phyloP scores from a whole-genome alignment of 2,329 filamentous ascomycete genomes.

The Venturia carpophila region DNA sequence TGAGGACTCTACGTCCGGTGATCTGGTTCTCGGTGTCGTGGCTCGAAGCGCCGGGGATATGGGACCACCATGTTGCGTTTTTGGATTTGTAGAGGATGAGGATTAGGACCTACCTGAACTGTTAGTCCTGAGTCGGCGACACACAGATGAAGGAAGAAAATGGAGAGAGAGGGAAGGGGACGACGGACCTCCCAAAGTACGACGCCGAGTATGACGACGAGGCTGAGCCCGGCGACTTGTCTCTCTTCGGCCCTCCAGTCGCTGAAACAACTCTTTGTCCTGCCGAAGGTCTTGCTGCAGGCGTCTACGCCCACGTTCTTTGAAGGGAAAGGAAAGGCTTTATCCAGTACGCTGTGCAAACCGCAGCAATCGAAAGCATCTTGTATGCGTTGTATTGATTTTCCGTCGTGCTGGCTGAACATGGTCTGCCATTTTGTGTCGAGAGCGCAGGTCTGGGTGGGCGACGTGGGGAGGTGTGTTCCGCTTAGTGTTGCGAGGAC shows the following conservation, averaged over 20 bases:
- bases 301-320: slow-evolving; percentile 26
- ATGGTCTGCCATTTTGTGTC: slow-evolving; percentile 49
- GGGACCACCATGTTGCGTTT: background rate
- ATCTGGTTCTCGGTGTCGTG: background rate
- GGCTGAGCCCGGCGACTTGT: slow-evolving; percentile 46
- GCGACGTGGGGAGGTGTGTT: slow-evolving; percentile 34
- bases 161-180: background rate
- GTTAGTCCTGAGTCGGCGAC: background rate
- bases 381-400: slow-evolving; percentile 52
- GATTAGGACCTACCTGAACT: background rate
- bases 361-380: slow-evolving; percentile 62
- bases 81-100: background rate
- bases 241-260: slow-evolving; percentile 52
- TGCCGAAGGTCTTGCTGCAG: slow-evolving; percentile 43
- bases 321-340: slow-evolving; percentile 54
- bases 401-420: slow-evolving; percentile 44
- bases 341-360: slow-evolving; percentile 49
- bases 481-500: slow-evolving; percentile 40
- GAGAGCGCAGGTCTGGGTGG: slow-evolving; percentile 46
- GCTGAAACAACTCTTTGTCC: slow-evolving; percentile 42
- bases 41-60: background rate
- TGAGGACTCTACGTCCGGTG: background rate
- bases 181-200: slow-evolving; percentile 49
- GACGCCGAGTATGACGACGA: slow-evolving; percentile 47
- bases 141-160: background rate